phyloP scores from a whole-genome alignment of 805 yeast genomes.

The Debaryomyces hansenii region DNA sequence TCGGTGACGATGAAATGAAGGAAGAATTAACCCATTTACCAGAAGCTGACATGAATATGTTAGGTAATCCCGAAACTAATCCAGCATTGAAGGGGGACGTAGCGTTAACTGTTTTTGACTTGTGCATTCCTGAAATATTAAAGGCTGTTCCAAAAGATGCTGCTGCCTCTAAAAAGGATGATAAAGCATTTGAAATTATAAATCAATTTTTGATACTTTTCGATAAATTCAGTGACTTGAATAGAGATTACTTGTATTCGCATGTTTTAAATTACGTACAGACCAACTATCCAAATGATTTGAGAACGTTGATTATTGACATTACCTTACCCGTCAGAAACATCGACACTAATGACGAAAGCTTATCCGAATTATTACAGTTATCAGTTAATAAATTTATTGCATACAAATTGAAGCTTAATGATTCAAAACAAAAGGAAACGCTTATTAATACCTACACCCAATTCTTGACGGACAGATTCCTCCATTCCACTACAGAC shows the following conservation, averaged over 20 bases:
- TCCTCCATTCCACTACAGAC: slow-evolving; percentile 17
- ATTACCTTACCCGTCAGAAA: slow-evolving; percentile 68
- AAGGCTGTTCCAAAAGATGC: slow-evolving; percentile 24
- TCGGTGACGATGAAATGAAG: slow-evolving; percentile 53
- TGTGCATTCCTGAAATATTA: slow-evolving; percentile 31
- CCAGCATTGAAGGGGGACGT: slow-evolving; percentile 62
- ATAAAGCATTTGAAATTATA: slow-evolving; percentile 40
- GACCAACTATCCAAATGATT: slow-evolving; percentile 36
- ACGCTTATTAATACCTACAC: slow-evolving; percentile 31
- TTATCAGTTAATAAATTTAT: slow-evolving; percentile 68
- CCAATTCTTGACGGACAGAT: slow-evolving; percentile 24
- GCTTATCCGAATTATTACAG: slow-evolving; percentile 62
- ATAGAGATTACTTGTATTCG: slow-evolving; percentile 62
- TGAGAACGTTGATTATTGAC: slow-evolving; percentile 50
- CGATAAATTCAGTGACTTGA: slow-evolving; percentile 67
- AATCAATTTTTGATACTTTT: slow-evolving; percentile 53
- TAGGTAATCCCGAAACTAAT: slow-evolving; percentile 83
- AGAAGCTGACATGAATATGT: slow-evolving; percentile 80
- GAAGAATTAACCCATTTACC: slow-evolving; percentile 73
- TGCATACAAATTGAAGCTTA: slow-evolving; percentile 53
- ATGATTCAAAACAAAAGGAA: slow-evolving; percentile 26
- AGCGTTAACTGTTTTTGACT: slow-evolving; percentile 41
- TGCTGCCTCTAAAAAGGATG: slow-evolving; percentile 28
- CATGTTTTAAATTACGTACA: slow-evolving; percentile 62
- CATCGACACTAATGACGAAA: slow-evolving; percentile 33